Base-by-base conservation (phyloP, 441 rosid species). In the Breynia disticha region DNA sequence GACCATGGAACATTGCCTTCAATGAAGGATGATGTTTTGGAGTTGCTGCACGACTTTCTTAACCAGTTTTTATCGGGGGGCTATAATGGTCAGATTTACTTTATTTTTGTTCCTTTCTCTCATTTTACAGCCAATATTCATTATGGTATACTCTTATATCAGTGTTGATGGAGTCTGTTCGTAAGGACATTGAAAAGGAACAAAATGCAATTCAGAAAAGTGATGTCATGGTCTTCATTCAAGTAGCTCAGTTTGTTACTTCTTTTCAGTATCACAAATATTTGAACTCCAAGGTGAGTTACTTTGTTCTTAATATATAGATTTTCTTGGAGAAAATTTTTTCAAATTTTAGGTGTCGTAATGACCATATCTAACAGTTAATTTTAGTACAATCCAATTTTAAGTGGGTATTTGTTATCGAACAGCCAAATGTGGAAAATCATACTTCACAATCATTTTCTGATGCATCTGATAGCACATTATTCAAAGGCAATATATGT, bases 151-250 rank as follows among this genome's bases (percentile, higher is more conserved):
- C 66, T 62, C 66, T 46, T 54, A 32, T 68, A 48, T 54, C 84
- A 94, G 97, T 78, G 69, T 56, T 94, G 76, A 87, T 84, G 91
- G 84, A 79, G 87, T 79, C 95, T 48, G 66, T 94, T 19, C 72
- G 74, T 24, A 84, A 90, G 61, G 97, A 90, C 71, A 86, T 90
- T 20, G 91, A 84, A 52, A 94, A 79, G 81, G 99, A 94, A 69
- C 95, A 79, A 68, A 87, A 67, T 46, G 72, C 88, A 60, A 67
- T 94, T 65, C 99, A 94, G 70, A 81, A 72, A 58, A 73, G 81
- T 47, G 99, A 94, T 71, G 66, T 87, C 22, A 65, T 83, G 66
- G 66, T 74, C 48, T 90, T 83, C 75, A 87, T 94, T 70, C 85
- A 79, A 65, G 90, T 83, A 68, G 91, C 90, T 56, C 88, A 90